Evolutionary conservation across 163 green algal species (phyloP), one percentile per base, ranked within the genome.

Genomic region (Chlorella variabilis): DNA sequence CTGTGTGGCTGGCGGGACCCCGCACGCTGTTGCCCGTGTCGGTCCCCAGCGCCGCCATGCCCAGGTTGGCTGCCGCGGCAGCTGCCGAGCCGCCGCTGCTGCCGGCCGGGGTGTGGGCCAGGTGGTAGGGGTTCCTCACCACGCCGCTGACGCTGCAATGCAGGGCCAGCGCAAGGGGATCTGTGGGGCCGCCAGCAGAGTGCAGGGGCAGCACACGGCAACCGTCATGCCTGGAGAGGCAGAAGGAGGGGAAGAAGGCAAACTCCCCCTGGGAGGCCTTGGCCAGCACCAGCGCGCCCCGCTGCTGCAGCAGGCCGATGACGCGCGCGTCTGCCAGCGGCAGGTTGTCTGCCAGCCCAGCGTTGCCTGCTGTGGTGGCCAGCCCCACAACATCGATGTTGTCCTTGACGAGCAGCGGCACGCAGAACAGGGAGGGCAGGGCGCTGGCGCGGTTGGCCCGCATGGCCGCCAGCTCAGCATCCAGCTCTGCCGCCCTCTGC

Each of bases 1-100:
- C 97, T 73, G 96, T 98, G 82, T 98, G 98, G 80, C 93, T 90
- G 5, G 97, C 95, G n/a, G 97, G 97, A 85, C 98, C 95, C 6
- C 97, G 86, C 29, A 99, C 96, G 86, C 86, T 94, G 65, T 96
- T 96, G 87, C 93, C 96, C 45, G 97, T 99, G 82, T 99, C 97
- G 29, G 83, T 95, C 33, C 97, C 97, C 4, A 99, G 86, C 2
- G 93, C 89, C 4, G 77, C 90, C 13, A 88, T 89, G 71, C 87
- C 94, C 81, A 96, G 91, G 20, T 75, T 63, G 5, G 94, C 94
- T 21, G 95, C 93, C 33, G 98, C 94, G 21, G 95, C 95, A 27
- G 96, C 93, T 61, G 96, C 97, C 38, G 93, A 98, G 31, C 97
- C 97, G 18, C 97, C 97, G 23, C 92, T 98, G 2, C 94, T 75